Base-by-base conservation (phyloP, 2,329 filamentous ascomycete species). In the Penicillium sp. region DNA sequence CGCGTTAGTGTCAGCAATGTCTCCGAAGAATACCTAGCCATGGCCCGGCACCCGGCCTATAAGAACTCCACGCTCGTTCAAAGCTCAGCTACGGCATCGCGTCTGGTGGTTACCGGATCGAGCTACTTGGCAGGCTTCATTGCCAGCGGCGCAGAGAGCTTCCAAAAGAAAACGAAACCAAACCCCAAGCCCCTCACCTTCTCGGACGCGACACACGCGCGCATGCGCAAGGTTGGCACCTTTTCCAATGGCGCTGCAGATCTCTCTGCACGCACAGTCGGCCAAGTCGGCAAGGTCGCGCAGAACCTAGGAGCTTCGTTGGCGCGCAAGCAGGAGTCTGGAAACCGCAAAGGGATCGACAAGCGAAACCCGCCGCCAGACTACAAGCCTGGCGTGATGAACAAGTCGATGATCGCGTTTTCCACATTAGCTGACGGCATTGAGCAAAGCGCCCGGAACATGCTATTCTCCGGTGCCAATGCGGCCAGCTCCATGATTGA, bases 381-480 rank as follows among this genome's bases (percentile, higher is more conserved):
- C 16, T 95, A 94, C 77, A 96, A 96, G 75, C 93, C 94, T 0
- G 93, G 94, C 5, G 77, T 99, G 29, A 77, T 99, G 62, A 99
- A 99, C 78, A 97, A 96, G 81, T 92, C 88, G 59, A 80, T 99
- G 78, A 97, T 99, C 79, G 94, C 94, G 0, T 97, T 97, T 73
- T 91, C 89, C 38, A 99, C 94, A 2, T 85, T 99, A 43, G 90
- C 92, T 22, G 94, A 99, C 67, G 94, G 94, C 36, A 89, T 97
- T 55, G 92, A 96, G 63, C 88, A 96, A 63, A 89, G 91, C 1
- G 90, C 91, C 1, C 88, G 88, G 49, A 90, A 86, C 58, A 78
- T 99, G 29, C 81, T 99, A 29, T 84, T 83, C 4, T 87, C 87
- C 9, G 85, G 88, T 2, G 88, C 90, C 3, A 81, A 83, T 1